Conservation (phyloP, 306 rosid species). For the Biancaea sappan region DNA sequence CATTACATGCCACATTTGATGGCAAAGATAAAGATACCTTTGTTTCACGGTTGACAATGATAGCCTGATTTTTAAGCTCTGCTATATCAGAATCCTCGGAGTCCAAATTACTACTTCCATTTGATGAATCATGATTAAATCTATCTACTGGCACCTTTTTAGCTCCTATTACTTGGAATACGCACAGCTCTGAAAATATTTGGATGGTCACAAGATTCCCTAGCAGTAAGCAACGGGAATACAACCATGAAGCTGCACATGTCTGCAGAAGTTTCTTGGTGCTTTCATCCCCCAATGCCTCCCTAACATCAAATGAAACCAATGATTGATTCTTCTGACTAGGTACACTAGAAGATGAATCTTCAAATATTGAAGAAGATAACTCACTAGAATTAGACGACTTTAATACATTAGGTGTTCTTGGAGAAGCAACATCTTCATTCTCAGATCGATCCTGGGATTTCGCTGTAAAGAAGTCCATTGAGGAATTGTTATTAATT, state of each 20-base stretch:
- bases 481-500: slow-evolving; percentile 33
- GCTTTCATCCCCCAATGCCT: slow-evolving; percentile 57
- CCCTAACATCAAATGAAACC: slow-evolving; percentile 53
- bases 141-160: slow-evolving; percentile 36
- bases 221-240: slow-evolving; percentile 60
- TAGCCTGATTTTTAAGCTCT: slow-evolving; percentile 47
- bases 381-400: slow-evolving; percentile 39
- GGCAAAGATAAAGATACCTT: slow-evolving; percentile 57
- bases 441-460: slow-evolving; percentile 40
- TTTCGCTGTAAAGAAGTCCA: slow-evolving; percentile 39
- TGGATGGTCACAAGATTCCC: slow-evolving; percentile 75
- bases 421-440: slow-evolving; percentile 62
- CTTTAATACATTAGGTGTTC: slow-evolving; percentile 66
- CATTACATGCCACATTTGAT: slow-evolving; percentile 47
- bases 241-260: slow-evolving; percentile 53
- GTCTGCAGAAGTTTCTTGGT: slow-evolving; percentile 57
- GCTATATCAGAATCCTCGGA: slow-evolving; percentile 39
- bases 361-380: slow-evolving; percentile 53
- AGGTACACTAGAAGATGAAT: slow-evolving; percentile 37
- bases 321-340: slow-evolving; percentile 40
- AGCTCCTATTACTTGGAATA: slow-evolving; percentile 62
- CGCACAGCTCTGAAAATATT: slow-evolving; percentile 57
- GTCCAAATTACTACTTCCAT: slow-evolving; percentile 35
- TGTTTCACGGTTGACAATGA: slow-evolving; percentile 54
- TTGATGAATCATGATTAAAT: slow-evolving; percentile 36